phyloP scores from a whole-genome alignment of 139 green algal genomes.

The Coelastrella sp. region DNA sequence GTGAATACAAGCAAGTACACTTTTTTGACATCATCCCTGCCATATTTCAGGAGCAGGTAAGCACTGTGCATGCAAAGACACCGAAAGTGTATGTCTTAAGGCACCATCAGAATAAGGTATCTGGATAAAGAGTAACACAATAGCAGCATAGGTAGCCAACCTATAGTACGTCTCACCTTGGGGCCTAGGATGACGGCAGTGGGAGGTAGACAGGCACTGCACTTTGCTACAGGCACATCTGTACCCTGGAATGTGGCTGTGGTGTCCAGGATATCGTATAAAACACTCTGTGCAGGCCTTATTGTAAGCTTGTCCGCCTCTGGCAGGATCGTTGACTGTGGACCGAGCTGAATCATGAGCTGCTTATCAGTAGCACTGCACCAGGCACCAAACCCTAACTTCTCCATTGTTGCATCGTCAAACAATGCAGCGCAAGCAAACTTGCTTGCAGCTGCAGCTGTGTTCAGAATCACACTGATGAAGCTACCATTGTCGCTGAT shows the following conservation, averaged over 20 bases:
- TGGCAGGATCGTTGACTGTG: neutral
- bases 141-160: no score
- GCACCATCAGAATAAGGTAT: no score
- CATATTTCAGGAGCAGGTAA: no score
- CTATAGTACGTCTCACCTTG: no score
- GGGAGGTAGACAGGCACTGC: neutral
- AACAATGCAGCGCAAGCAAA: neutral
- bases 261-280: constrained; percentile 10
- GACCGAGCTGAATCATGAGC: neutral
- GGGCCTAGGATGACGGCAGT: constrained; percentile 4
- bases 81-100: no score
- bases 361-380: neutral
- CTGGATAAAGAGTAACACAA: no score
- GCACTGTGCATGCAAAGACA: no score
- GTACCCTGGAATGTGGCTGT: neutral
- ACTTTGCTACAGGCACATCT: constrained; percentile 3
- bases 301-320: neutral
- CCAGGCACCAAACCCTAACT: constrained; percentile 2
- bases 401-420: neutral
- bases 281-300: neutral
- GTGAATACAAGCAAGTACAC: no score
- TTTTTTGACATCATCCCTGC: no score
- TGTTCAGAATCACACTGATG: neutral
- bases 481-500: neutral
- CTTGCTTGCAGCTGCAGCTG: neutral